phyloP scores from a whole-genome alignment of 805 yeast species.

The Metschnikowia henanensis region DNA sequence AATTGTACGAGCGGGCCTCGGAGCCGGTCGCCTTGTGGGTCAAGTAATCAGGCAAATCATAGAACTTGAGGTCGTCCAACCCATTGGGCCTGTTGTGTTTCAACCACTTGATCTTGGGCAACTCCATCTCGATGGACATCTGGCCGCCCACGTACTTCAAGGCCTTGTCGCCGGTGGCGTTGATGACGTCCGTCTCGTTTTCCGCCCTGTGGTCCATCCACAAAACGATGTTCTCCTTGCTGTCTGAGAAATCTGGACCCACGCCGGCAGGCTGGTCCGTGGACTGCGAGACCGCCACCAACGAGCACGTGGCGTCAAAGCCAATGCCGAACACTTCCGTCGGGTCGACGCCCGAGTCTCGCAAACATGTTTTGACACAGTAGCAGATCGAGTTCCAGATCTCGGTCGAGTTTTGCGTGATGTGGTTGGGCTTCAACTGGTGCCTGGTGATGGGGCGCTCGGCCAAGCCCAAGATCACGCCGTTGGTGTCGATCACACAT shows the following conservation, averaged over 20 bases:
- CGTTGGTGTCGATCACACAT: conserved; percentile 80
- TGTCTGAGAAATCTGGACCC: conserved; percentile 83
- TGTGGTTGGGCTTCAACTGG: conserved; percentile 68
- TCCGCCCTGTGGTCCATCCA: conserved; percentile 99
- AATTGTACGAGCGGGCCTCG: conserved; percentile 85
- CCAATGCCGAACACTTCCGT: conserved; percentile 80
- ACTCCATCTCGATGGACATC: conserved; percentile 98
- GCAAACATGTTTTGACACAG: conserved; percentile 73
- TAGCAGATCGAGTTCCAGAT: conserved; percentile 88
- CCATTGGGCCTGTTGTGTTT: conserved; percentile 75
- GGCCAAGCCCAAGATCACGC: conserved; percentile 76
- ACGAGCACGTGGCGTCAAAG: conserved; percentile 96
- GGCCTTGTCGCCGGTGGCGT: conserved; percentile 74
- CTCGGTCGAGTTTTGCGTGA: conserved; percentile 86
- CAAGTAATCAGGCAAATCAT: conserved; percentile 88
- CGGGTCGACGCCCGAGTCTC: conserved; percentile 74
- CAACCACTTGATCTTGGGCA: conserved; percentile 96
- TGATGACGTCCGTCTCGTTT: conserved; percentile 75
- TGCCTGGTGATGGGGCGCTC: conserved; percentile 79
- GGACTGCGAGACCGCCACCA: conserved; percentile 72
- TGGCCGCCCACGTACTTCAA: conserved; percentile 94
- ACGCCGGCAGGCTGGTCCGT: conserved; percentile 77
- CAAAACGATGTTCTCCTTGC: conserved; percentile 77
- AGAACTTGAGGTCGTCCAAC: conserved; percentile 69
- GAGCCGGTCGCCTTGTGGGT: conserved; percentile 89